Conservation (phyloP, 2,329 filamentous ascomycete genomes). For the Hysterium pulicare region DNA sequence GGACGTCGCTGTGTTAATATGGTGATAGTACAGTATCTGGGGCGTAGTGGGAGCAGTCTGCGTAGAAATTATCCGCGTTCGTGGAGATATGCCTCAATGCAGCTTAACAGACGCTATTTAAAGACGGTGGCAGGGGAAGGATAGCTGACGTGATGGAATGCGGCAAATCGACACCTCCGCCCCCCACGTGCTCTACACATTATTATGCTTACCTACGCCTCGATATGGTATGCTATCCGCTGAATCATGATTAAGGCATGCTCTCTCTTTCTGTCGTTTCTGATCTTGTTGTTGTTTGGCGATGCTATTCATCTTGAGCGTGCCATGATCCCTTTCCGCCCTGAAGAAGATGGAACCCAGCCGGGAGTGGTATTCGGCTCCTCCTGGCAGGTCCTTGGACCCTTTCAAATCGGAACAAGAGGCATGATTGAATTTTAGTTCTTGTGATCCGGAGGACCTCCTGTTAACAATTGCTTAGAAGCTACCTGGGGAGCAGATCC, state of each 20-base stretch:
- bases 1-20: slow-evolving; percentile 7
- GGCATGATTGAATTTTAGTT: slow-evolving; percentile 44
- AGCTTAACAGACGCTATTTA: slow-evolving; percentile 15
- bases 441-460: background rate
- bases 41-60: too few species aligned
- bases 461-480: slow-evolving; percentile 39
- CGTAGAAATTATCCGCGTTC: slow-evolving; percentile 14
- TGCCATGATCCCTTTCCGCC: slow-evolving; percentile 15
- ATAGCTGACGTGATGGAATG: background rate
- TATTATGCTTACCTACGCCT: background rate
- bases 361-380: slow-evolving; percentile 29
- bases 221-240: too few species aligned
- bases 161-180: too few species aligned
- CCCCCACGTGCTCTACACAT: slow-evolving; percentile 7
- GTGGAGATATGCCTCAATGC: slow-evolving; percentile 20
- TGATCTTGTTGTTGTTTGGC: slow-evolving; percentile 10
- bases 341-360: slow-evolving; percentile 10
- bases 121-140: slow-evolving; percentile 4
- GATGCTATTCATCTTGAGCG: slow-evolving; percentile 16
- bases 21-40: too few species aligned
- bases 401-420: slow-evolving; percentile 58
- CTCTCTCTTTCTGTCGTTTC: slow-evolving; percentile 4
- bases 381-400: slow-evolving; percentile 54
- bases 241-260: too few species aligned
- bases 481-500: slow-evolving; percentile 59